Base-by-base conservation (phyloP, 805 yeast species). In the Candida caryicola region DNA sequence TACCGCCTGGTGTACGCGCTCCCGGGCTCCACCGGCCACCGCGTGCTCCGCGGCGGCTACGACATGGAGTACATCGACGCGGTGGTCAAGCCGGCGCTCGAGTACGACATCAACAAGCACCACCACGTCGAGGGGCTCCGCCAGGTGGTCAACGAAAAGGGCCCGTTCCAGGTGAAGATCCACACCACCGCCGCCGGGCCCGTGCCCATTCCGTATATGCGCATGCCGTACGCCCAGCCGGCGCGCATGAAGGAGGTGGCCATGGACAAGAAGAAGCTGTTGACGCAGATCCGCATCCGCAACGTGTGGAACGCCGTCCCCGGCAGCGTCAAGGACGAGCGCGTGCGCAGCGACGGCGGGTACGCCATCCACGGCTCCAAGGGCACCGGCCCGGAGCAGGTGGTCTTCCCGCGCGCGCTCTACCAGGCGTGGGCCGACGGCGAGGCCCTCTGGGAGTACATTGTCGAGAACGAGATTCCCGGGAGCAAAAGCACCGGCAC, bases 401-500 rank as follows among this genome's bases (percentile, higher is more conserved):
- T 50, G 17, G 56, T 68, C 51, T 55, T 43, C 34, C 64, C 73
- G 2, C 37, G 52, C 17, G 9, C 31, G 9, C 49, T 62, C 41
- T 55, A 68, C 43, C 53, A 55, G 29, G 33, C 49, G 15, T 43
- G 55, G 31, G 62, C 57, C 5, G 39, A 34, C 9, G 46, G 46
- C 10, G 73, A 69, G 45, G 71, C 65, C 0, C 26, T 45, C 3
- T 68, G 70, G 71, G 73, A 69, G 44, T 47, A 37, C 32, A 33
- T 54, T 2, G 21, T 64, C 30, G 52, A 51, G 4, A 4, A 32
- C 17, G 13, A 30, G 12, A 6, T 5, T 25, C 5, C 25, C 19
- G 3, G 18, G 27, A 23, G 15, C 18, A 4, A 3, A 8, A 23
- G 17, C 13, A 4, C 33, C 37, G n/a, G n/a, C n/a, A n/a, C n/a